phyloP scores from a whole-genome alignment of 2,329 filamentous ascomycete genomes.

The Periglandula ipomoeae region DNA sequence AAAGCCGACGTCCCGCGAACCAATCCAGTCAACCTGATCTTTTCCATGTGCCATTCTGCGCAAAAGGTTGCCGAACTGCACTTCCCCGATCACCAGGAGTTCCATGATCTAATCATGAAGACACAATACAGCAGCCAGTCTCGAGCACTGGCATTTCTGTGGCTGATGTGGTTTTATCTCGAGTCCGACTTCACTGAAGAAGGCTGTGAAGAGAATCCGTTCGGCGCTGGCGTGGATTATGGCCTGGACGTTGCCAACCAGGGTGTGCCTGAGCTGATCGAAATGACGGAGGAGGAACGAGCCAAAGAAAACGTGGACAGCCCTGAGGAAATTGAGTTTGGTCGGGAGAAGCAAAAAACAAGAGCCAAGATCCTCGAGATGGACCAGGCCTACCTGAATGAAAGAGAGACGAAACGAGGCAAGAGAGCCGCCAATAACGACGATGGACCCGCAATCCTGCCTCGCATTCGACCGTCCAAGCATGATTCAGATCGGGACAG shows the following conservation, averaged over 20 bases:
- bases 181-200: conserved; percentile 91
- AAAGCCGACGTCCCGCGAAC: conserved; percentile 57
- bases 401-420: conserved; percentile 50
- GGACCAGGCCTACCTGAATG: conserved; percentile 60
- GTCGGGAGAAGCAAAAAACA: conserved; percentile 63
- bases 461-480: conserved; percentile 53
- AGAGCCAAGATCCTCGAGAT: conserved; percentile 66
- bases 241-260: conserved; percentile 56
- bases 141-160: conserved; percentile 80
- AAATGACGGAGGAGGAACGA: conserved; percentile 57
- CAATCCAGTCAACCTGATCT: conserved; percentile 95
- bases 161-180: conserved; percentile 99
- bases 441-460: conserved; percentile 50
- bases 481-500: conserved; percentile 42
- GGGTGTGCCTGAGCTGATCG: conserved; percentile 57
- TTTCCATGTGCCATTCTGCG: conserved; percentile 83
- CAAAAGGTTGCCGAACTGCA: conserved; percentile 88
- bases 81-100: conserved; percentile 77
- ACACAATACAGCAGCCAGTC: conserved; percentile 72
- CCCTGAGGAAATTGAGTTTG: conserved; percentile 59
- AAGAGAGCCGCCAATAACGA: conserved; percentile 34
- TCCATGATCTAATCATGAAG: conserved; percentile 95
- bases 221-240: conserved; percentile 64
- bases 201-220: conserved; percentile 82
- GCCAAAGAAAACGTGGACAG: conserved; percentile 67